phyloP scores from a whole-genome alignment of 2,329 filamentous ascomycete species.

The Pleomassaria siparia region DNA sequence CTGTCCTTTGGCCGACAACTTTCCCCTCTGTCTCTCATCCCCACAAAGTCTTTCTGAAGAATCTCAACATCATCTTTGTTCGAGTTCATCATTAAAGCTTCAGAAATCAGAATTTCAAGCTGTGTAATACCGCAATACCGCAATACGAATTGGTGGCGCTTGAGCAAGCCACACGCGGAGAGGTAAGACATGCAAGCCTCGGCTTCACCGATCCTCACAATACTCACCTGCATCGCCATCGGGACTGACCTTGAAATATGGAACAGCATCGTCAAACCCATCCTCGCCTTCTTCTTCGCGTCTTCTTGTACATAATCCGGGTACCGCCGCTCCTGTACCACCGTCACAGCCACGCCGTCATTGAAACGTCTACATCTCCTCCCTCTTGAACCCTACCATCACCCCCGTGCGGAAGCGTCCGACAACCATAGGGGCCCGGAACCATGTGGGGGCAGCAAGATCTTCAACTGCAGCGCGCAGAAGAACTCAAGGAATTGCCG shows the following conservation, averaged over 20 bases:
- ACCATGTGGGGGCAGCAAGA: conserved; percentile 36
- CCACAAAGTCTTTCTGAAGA: neutral
- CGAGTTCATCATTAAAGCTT: no score
- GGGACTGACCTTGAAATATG: neutral
- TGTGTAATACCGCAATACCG: no score
- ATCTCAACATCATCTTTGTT: no score
- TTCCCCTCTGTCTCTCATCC: neutral
- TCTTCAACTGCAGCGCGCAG: conserved; percentile 33
- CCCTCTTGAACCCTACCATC: neutral
- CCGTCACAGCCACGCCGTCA: conserved; percentile 1
- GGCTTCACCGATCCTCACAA: conserved; percentile 15
- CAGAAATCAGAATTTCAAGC: neutral
- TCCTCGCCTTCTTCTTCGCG: neutral
- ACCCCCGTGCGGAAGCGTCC: neutral
- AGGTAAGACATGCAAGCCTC: conserved; percentile 15
- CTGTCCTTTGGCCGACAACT: neutral
- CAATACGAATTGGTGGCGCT: conserved; percentile 10
- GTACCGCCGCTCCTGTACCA: neutral
- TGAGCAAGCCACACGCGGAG: conserved; percentile 4
- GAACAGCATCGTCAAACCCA: neutral
- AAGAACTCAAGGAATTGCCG: conserved; percentile 62
- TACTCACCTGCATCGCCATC: neutral
- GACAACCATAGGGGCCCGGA: neutral
- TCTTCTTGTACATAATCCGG: neutral
- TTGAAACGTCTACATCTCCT: neutral